Percentiles rank a stretch among this genome's conserved stretches.
Evolutionary conservation across 495 filamentous ascomycete species (phyloP).

Genomic region (Hypoxylon trugodes): DNA sequence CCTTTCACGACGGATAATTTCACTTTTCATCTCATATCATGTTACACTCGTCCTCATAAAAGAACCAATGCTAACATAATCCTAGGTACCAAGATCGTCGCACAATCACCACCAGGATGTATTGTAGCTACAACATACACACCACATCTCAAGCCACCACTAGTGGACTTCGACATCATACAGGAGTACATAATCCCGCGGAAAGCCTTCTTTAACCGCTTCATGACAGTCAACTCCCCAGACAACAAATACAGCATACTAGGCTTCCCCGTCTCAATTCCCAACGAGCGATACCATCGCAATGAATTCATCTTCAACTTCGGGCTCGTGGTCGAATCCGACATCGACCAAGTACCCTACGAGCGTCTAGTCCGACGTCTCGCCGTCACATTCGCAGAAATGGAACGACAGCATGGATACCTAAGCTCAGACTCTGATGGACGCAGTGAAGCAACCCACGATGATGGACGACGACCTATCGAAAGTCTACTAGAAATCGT

Average conservation of each 20-base stretch:
- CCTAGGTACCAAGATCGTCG: constrained; percentile 80
- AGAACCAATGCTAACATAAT: constrained; percentile 15
- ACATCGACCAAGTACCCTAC: constrained; percentile 71
- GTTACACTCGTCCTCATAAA: constrained; percentile 4
- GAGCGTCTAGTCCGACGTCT: constrained; percentile 86
- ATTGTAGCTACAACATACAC: constrained; percentile 64
- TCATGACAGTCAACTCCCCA: constrained; percentile 76
- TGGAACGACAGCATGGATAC: constrained; percentile 88
- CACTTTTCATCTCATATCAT: neutral
- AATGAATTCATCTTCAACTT: constrained; percentile 99
- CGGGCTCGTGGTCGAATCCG: constrained; percentile 76
- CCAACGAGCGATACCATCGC: constrained; percentile 75
- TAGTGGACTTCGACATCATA: constrained; percentile 84
- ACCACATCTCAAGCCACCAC: constrained; percentile 64
- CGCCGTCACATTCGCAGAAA: constrained; percentile 80
- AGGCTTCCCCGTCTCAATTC: constrained; percentile 88
- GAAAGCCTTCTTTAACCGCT: constrained; percentile 87
- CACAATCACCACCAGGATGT: constrained; percentile 75
- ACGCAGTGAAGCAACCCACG: constrained; percentile 44
- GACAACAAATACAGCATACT: constrained; percentile 82
- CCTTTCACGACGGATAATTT: neutral
- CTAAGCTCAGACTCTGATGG: constrained; percentile 68
- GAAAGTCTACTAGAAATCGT: constrained; percentile 88
- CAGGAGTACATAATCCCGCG: constrained; percentile 92
- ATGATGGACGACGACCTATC: constrained; percentile 66